Evolutionary conservation across 2,329 filamentous ascomycete species (phyloP).

Genomic region (Hirsutella rhossiliensis): DNA sequence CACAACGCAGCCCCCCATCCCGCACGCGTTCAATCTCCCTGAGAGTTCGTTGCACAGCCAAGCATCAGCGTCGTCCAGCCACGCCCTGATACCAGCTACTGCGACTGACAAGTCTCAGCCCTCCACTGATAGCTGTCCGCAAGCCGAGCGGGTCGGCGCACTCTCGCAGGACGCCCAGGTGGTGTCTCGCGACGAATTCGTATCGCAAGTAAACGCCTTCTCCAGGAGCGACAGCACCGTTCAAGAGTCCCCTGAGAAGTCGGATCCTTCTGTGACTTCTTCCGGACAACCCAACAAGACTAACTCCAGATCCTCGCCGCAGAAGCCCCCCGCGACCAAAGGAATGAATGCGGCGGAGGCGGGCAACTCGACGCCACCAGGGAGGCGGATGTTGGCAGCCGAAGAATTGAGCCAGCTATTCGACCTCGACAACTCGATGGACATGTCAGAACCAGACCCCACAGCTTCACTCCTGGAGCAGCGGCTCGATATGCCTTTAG

Average conservation of each 20-base stretch:
- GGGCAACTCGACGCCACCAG: background rate
- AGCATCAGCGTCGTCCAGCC: background rate
- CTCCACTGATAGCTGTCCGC: background rate
- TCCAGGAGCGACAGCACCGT: slow-evolving; percentile 6
- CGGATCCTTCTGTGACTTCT: background rate
- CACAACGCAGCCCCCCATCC: slow-evolving; percentile 5
- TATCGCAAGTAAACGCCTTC: slow-evolving; percentile 5
- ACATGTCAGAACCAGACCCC: background rate
- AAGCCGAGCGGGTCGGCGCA: background rate
- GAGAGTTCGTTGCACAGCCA: slow-evolving; percentile 3
- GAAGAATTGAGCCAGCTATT: slow-evolving; percentile 8
- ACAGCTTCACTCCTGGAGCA: background rate
- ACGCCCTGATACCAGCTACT: slow-evolving; percentile 3
- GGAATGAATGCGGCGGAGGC: background rate
- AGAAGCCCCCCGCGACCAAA: background rate
- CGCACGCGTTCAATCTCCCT: background rate
- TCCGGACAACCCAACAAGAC: background rate
- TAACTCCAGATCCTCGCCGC: background rate
- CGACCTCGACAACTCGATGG: slow-evolving; percentile 5
- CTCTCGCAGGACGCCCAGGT: slow-evolving; percentile 17
- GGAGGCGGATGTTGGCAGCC: slow-evolving; percentile 2
- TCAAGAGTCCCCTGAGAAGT: background rate
- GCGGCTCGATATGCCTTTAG: background rate
- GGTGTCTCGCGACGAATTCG: slow-evolving; percentile 3
- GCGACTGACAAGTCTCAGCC: background rate